Evolutionary conservation across 108 stramenopile genomes (phyloP), one percentile per base, ranked within the genome.

Genomic region (Cyclotella cryptica): DNA sequence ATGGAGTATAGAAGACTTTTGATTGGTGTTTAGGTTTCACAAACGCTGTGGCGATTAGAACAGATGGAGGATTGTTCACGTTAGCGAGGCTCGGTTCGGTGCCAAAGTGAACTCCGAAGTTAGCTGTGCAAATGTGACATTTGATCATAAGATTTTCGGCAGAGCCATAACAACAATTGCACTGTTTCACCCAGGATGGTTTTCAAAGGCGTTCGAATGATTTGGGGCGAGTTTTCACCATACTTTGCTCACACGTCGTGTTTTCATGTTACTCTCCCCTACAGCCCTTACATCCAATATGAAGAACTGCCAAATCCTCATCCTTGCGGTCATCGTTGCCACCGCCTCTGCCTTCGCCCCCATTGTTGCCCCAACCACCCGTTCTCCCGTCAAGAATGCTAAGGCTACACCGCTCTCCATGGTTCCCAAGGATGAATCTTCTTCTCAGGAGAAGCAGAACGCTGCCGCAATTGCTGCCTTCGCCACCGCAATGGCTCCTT

Each of bases 401-500:
- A 88, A 84, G 82, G 67, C 88, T 43, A n/a, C 41, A 35, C 35
- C 14, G 35, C 63, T 88, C 59, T 76, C 89, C 62, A 77, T 75
- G 27, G 72, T 87, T 46, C 78, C 76, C 49, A 81, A 87, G 69
- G 81, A 79, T 22, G 87, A 91, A 82, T 54, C 82, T 57, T 71
- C 79, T 41, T 51, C 71, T 66, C 74, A 68, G 55, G 72, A 58
- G 26, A 58, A 88, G 65, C 71, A 70, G 57, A 85, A 88, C 45
- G 85, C 88, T 65, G 93, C 93, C 47, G 93, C 89, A 27, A 62
- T 94, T 68, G 89, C 90, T 72, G 93, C 90, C 13, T 90, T 94
- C 73, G 89, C 91, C 83, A 91, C 93, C 55, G 90, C 90, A 68
- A 87, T 94, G 88, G 93, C 93, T 59, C 93, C 93, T 12, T 85